Evolutionary conservation across 139 green algal species (phyloP).

Genomic region (Chlorella sp.): DNA sequence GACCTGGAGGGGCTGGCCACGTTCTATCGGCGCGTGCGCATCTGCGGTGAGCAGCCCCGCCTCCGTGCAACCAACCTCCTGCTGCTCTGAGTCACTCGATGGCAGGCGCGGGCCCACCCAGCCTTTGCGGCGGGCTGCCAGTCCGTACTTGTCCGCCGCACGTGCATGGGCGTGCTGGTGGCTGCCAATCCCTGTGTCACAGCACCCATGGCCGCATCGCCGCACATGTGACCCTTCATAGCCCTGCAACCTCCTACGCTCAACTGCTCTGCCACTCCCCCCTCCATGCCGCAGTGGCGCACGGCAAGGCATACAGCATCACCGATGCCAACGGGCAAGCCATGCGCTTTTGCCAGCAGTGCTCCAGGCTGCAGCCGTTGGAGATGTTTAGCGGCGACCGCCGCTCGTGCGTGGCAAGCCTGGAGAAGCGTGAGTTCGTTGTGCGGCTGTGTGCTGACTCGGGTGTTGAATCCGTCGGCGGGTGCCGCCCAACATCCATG

Average conservation of each 20-base stretch:
- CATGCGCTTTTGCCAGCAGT: slow-evolving; percentile 1
- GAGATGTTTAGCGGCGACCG: neutral
- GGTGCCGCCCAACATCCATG: no score
- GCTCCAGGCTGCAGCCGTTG: neutral
- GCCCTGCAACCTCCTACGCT: no score
- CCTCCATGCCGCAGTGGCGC: neutral
- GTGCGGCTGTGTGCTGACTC: neutral
- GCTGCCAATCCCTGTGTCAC: no score
- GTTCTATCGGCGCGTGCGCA: slow-evolving; percentile 1
- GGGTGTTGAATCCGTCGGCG: no score
- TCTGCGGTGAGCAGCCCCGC: neutral
- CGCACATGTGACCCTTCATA: no score
- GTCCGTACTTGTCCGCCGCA: no score
- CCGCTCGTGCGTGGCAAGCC: neutral
- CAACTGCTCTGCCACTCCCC: no score
- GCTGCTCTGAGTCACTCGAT: no score
- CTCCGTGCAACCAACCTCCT: neutral
- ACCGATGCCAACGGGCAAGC: neutral
- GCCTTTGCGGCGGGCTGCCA: no score
- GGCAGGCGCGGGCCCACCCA: no score
- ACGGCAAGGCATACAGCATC: slow-evolving; percentile 1
- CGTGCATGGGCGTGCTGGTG: no score
- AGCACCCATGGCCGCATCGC: no score
- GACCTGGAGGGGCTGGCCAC: neutral
- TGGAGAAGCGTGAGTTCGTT: neutral